phyloP scores from a whole-genome alignment of 225 moss, liverwort and hornwort species.

The Physcomitrellopsis africana region DNA sequence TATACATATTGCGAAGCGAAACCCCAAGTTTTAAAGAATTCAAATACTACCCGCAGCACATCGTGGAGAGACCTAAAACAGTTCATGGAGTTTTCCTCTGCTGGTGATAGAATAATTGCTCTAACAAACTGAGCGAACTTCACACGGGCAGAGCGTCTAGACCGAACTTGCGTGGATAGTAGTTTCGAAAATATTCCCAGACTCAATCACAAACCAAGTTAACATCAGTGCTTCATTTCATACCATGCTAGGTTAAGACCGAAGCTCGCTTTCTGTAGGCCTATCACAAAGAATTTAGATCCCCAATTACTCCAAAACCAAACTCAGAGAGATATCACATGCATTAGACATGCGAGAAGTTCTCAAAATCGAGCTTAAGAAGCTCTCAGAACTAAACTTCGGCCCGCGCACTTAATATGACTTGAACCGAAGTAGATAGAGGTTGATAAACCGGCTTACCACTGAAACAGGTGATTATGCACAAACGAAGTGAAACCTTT shows the following conservation, averaged over 20 bases:
- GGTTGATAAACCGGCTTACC: slow-evolving; percentile 26
- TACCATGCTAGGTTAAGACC: not conserved
- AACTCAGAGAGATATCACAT: not conserved
- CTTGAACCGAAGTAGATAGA: not conserved
- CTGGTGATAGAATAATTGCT: not conserved
- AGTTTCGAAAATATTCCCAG: too few relatives aligned
- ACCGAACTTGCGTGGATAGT: not conserved
- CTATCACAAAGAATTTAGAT: not conserved
- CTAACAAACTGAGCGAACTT: not conserved
- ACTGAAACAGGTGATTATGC: slow-evolving; percentile 19
- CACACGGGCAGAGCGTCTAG: not conserved
- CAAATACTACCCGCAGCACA: slow-evolving; percentile 12
- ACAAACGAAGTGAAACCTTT: slow-evolving; percentile 10
- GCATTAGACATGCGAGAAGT: not conserved
- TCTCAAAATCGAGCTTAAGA: not conserved
- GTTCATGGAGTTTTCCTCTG: not conserved
- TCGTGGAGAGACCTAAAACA: not conserved
- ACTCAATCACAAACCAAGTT: not conserved
- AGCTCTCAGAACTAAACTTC: slow-evolving; percentile 3
- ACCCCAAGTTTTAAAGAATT: not conserved
- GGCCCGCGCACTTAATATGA: not conserved
- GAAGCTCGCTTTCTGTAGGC: slow-evolving; percentile 14
- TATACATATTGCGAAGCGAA: not conserved
- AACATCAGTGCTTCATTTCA: not conserved
- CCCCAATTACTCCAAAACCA: not conserved